Evolutionary conservation across 495 filamentous ascomycete genomes (phyloP), one percentile per base, ranked within the genome.

Genomic region (Xylaria scruposa): DNA sequence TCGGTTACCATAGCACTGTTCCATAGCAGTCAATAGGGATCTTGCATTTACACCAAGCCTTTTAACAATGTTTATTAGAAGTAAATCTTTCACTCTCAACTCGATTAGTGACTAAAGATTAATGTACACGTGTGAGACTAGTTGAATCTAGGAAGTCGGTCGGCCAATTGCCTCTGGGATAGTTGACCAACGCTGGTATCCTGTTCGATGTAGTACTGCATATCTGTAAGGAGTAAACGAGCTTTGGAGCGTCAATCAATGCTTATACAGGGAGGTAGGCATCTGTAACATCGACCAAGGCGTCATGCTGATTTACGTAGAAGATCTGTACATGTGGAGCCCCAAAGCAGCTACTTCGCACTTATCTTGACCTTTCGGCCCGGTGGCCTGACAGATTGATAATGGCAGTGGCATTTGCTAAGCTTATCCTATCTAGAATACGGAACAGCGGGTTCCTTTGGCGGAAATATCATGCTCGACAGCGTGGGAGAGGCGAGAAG

Each of bases 11-110:
- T 79, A 79, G 77, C 74, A 79, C 77, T 79, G 75, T 76, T 72
- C 75, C 72, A 74, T 76, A 73, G 75, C 73, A 79, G 77, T 79
- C 76, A 79, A 79, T 73, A 77, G 74, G 77, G 77, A 79, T 79
- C 56, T 74, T 79, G 77, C 77, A 79, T 79, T 79, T 79, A 64
- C 76, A 79, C 69, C 67, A 53, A 60, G 58, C 58, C 58, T 38
- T 33, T 60, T 56, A 31, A 31, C 29, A 31, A 56, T 56, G 31
- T 56, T 4, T 56, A 56, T 56, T 17, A 56, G 13, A 17, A 31
- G 49, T 69, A 31, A 61, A 46, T 46, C 0, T 15, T 29, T 12
- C 7, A 9, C 9, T 13, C 8, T 2, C 7, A 24, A 36, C 17
- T 49, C 38, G 31, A 56, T 21, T 24, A 51, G 8, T 10, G 47